phyloP scores from a whole-genome alignment of 129 eudicot genomes.

The Artemisia tridentata region DNA sequence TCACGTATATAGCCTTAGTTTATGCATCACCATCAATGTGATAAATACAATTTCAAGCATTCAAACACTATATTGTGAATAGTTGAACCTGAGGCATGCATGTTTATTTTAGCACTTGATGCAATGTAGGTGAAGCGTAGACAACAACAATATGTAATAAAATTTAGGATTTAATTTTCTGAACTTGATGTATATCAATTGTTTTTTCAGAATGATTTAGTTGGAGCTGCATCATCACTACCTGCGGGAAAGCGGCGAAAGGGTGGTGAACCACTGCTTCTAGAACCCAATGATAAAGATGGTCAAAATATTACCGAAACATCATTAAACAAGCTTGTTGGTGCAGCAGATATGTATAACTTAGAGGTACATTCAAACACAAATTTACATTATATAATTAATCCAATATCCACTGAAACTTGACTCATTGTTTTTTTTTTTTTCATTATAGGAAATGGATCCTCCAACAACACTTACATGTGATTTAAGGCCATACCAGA shows the following conservation, averaged over 20 bases:
- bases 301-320: constrained; percentile 61
- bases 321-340: constrained; percentile 80
- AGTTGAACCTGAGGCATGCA: too few species aligned
- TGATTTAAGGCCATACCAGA: constrained; percentile 79
- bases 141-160: not conserved
- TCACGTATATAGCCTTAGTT: not conserved
- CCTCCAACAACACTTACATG: constrained; percentile 45
- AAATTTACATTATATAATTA: not conserved
- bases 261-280: constrained; percentile 36
- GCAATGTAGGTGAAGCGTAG: not conserved
- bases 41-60: too few species aligned
- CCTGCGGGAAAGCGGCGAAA: constrained; percentile 40
- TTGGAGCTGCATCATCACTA: constrained; percentile 38
- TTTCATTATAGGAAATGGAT: not conserved
- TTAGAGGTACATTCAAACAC: constrained; percentile 47
- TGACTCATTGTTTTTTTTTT: not conserved
- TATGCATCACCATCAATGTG: too few species aligned
- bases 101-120: not conserved
- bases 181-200: not conserved
- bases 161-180: too few species aligned
- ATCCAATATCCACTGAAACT: not conserved
- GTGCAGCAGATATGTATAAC: constrained; percentile 74
- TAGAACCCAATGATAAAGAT: constrained; percentile 41
- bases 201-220: constrained; percentile 49
- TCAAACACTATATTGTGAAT: too few species aligned